Evolutionary conservation across 75 land plant genomes (phyloP).

Genomic region (Sequoia sempervirens): DNA sequence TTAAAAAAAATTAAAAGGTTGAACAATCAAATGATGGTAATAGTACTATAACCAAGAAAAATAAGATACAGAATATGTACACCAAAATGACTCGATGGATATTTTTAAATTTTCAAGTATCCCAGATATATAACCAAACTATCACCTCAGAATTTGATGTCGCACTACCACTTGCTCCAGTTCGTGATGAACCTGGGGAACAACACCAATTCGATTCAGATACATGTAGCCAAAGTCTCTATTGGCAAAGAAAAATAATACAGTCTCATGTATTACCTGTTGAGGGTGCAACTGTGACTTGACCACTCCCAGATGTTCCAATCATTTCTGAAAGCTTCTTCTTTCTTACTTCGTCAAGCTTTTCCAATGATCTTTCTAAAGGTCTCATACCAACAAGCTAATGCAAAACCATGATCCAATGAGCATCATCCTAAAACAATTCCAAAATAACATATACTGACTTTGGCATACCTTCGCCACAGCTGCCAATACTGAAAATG

Average conservation of each 20-base stretch:
- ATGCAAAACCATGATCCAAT: neutral
- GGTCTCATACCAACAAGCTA: conserved; percentile 97
- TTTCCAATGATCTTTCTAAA: conserved; percentile 90
- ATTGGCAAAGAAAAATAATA: neutral
- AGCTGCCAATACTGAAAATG: conserved; percentile 92
- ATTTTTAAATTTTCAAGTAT: neutral
- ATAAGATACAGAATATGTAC: neutral
- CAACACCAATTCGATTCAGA: neutral
- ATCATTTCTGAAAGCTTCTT: conserved; percentile 97
- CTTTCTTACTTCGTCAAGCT: conserved; percentile 92
- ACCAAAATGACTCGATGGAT: neutral
- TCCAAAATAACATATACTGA: neutral
- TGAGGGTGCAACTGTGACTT: conserved; percentile 13
- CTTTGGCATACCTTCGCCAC: conserved; percentile 73
- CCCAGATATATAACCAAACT: neutral
- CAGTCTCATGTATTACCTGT: conserved; percentile 21
- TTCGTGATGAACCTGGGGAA: conserved; percentile 4
- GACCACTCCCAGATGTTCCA: conserved; percentile 40
- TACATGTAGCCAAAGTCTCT: neutral
- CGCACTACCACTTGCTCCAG: conserved; percentile 1
- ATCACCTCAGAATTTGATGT: conserved; percentile 10
- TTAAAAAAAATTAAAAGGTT: neutral
- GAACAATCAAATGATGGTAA: neutral
- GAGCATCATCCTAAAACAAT: neutral
- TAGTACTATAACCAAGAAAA: too few relatives aligned